phyloP scores from a whole-genome alignment of 164 flowering plant species.

The Buxus sempervirens region DNA sequence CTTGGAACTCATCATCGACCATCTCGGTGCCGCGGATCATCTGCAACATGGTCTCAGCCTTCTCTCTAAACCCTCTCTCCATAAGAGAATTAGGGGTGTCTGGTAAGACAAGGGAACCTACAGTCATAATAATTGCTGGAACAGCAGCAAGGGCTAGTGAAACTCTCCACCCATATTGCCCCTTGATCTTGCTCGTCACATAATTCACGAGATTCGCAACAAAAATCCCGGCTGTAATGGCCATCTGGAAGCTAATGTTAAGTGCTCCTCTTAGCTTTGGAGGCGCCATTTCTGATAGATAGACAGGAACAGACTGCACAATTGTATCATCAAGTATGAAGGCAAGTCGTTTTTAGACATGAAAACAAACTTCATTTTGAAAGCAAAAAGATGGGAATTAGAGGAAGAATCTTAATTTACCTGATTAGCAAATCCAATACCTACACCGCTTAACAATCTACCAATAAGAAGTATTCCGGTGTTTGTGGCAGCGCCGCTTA shows the following conservation, averaged over 20 bases:
- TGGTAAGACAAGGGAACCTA: slow-evolving; percentile 39
- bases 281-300: slow-evolving; percentile 49
- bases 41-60: slow-evolving; percentile 25
- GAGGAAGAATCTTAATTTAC: slow-evolving; percentile 6
- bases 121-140: slow-evolving; percentile 27
- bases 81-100: slow-evolving; percentile 52
- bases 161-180: slow-evolving; percentile 39
- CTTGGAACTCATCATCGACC: slow-evolving; percentile 32
- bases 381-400: too few species aligned
- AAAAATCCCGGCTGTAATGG: slow-evolving; percentile 42
- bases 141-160: slow-evolving; percentile 39
- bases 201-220: slow-evolving; percentile 43
- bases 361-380: too few species aligned
- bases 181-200: slow-evolving; percentile 28
- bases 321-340: too few species aligned
- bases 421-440: slow-evolving; percentile 30
- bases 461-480: slow-evolving; percentile 20
- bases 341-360: too few species aligned
- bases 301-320: slow-evolving; percentile 49
- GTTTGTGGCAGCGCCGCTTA: slow-evolving; percentile 13
- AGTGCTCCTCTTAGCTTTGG: slow-evolving; percentile 39
- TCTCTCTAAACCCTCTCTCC: slow-evolving; percentile 24
- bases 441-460: slow-evolving; percentile 22
- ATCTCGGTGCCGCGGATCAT: slow-evolving; percentile 41
- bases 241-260: slow-evolving; percentile 48